Base-by-base conservation (phyloP, 495 filamentous ascomycete species). In the Neurospora sp. region DNA sequence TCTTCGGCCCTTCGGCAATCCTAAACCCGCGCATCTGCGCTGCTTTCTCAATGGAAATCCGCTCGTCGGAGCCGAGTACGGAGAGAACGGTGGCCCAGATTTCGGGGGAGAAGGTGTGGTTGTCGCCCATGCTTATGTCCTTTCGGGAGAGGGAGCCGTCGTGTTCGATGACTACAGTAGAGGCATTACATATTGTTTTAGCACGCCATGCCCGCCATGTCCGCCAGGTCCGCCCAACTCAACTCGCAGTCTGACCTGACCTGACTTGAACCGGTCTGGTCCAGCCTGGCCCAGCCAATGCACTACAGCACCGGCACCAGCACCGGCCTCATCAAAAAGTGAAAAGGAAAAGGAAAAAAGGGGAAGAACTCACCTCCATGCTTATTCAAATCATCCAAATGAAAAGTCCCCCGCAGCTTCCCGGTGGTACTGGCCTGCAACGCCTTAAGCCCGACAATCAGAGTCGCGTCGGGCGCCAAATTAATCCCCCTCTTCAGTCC, bases 111-210 rank as follows among this genome's bases (percentile, higher is more conserved):
- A 82, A 82, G 39, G 70, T 73, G 72, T 78, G 73, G 74, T 81
- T 79, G 74, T 81, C 76, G 71, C 79, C 79, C 31, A 73, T 73
- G 71, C 48, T 48, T 42, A 73, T 24, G 71, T 82, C 81, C 36
- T 62, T 40, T 17, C 80, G 70, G 70, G 38, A 74, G 1, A 82
- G 74, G 42, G 71, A 75, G 28, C 77, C 80, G 71, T 82, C 80
- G 73, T 82, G 81, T 38, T 82, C 80, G 71, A 81, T 78, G 24
- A 79, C 76, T n/a, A n/a, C n/a, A n/a, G n/a, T n/a, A n/a, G n/a
- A n/a, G n/a, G n/a, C n/a, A n/a, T n/a, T n/a, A n/a, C n/a, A n/a
- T n/a, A n/a, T n/a, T n/a, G n/a, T n/a, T n/a, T n/a, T n/a, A n/a
- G n/a, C n/a, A n/a, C n/a, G n/a, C n/a, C n/a, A n/a, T n/a, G n/a